A percentile compares a stretch with the other conserved stretches of the same genome.
These are phyloP conservation scores for Chlorella sp. DNA, from an alignment of 139 green algal genomes.

Conservation along the genomic window DNA sequence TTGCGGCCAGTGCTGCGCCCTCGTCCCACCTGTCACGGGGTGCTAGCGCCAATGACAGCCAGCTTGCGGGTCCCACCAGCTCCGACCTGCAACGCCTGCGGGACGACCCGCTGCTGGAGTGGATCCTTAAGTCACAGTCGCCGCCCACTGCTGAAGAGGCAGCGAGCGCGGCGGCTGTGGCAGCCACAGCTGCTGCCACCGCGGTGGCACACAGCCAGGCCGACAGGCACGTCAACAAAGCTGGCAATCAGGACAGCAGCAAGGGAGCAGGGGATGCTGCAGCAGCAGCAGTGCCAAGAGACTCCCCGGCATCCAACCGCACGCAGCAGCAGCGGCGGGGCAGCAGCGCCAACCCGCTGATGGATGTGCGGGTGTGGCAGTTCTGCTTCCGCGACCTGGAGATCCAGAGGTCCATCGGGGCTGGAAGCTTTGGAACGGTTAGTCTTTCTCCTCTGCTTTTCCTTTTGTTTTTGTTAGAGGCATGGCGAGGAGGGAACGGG, in stretches of 20 bases:
- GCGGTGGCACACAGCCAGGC: background rate
- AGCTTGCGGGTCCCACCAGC: too few relatives aligned
- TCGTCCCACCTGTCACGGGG: background rate
- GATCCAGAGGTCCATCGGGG: constrained; percentile 66
- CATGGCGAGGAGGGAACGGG: too few relatives aligned
- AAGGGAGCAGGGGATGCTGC: too few relatives aligned
- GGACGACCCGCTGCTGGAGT: constrained; percentile 20
- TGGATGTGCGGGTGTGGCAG: constrained; percentile 29
- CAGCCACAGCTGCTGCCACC: background rate
- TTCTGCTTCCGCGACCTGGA: constrained; percentile 50
- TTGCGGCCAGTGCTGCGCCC: background rate
- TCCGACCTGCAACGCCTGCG: too few relatives aligned
- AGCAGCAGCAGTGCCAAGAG: too few relatives aligned
- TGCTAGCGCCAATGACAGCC: background rate
- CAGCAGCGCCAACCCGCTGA: background rate
- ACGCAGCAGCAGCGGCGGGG: background rate
- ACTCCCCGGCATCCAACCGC: background rate
- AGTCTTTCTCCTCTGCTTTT: too few relatives aligned
- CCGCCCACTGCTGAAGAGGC: background rate
- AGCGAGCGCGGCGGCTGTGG: background rate
- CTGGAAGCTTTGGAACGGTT: constrained; percentile 69
- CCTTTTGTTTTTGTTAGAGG: too few relatives aligned
- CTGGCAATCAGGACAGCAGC: too few relatives aligned
- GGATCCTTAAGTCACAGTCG: constrained; percentile 8
- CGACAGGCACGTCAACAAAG: too few relatives aligned